Evolutionary conservation across 1,284 basidiomycete species (phyloP).

Genomic region (Pascua sp.): DNA sequence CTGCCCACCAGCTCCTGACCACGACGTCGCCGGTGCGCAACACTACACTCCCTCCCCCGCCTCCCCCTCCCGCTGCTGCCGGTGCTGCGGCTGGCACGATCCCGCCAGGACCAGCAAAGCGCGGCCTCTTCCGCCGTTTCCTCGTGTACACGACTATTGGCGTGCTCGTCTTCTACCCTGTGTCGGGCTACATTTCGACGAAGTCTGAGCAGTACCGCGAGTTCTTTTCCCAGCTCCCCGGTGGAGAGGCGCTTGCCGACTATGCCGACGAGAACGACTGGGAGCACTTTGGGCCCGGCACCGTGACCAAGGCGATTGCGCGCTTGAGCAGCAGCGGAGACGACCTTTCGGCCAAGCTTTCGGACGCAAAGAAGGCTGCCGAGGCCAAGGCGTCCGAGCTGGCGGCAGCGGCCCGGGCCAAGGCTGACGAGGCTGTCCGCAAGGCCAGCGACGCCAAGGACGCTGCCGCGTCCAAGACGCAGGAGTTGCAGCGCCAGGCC

Average conservation of each 20-base stretch:
- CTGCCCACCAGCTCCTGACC: slow-evolving; percentile 25
- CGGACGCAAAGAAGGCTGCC: slow-evolving; percentile 35
- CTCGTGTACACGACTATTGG: slow-evolving; percentile 49
- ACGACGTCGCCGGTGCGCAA: slow-evolving; percentile 24
- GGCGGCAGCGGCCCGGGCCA: slow-evolving; percentile 20
- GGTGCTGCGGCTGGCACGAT: slow-evolving; percentile 16
- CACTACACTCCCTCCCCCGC: slow-evolving; percentile 23
- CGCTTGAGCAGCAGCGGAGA: slow-evolving; percentile 51
- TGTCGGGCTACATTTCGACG: slow-evolving; percentile 49
- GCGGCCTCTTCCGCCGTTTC: slow-evolving; percentile 41
- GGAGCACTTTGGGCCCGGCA: slow-evolving; percentile 56
- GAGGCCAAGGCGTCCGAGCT: slow-evolving; percentile 49
- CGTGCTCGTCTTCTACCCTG: slow-evolving; percentile 50
- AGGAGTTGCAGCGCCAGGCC: slow-evolving; percentile 7
- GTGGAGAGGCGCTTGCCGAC: slow-evolving; percentile 69
- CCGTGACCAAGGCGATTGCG: slow-evolving; percentile 61
- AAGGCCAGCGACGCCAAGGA: slow-evolving; percentile 30
- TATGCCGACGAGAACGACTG: slow-evolving; percentile 73
- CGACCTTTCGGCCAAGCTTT: slow-evolving; percentile 25
- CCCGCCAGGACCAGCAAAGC: slow-evolving; percentile 19
- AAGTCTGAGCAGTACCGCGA: slow-evolving; percentile 52
- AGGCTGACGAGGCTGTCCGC: slow-evolving; percentile 27
- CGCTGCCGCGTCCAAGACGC: slow-evolving; percentile 27
- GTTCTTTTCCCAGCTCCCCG: slow-evolving; percentile 55
- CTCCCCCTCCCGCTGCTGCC: slow-evolving; percentile 22